Base-by-base conservation (phyloP, 805 yeast species). In the Schizosaccharomyces lindneri region DNA sequence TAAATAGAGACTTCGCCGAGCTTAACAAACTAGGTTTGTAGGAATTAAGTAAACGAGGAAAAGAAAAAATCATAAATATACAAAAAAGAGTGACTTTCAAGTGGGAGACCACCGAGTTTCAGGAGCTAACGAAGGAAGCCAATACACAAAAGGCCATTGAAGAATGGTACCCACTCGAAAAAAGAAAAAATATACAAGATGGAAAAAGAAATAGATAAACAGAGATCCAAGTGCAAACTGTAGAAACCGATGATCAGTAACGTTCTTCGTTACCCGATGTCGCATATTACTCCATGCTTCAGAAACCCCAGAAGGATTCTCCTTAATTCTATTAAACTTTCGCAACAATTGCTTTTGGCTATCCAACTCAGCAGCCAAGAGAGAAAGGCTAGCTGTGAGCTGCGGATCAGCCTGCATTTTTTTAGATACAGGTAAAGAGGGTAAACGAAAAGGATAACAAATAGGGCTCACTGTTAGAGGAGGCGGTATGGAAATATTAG, bases 121-220 rank as follows among this genome's bases (percentile, higher is more conserved):
- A 31, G 31, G 31, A 13, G 27, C 31, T 5, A 31, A 24, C 27
- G 43, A 41, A 5, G 55, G 55, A 15, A 21, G 31, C 55, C 32
- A 27, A 60, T 21, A 57, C 36, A 61, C 62, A 62, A 60, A 43
- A 60, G 43, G 43, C 57, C 57, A 51, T 24, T 51, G 31, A 1
- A 24, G n/a, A 51, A 51, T 24, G 11, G 36, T 21, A 24, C 36
- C 57, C 4, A 51, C 36, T 24, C 27, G 31, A 27, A 51, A 51
- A n/a, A 51, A 24, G 36, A 51, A 51, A 29, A 51, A 29, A 29
- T 29, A 51, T 24, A 51, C 21, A 24, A 24, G 13, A 51, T 51
- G 36, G 7, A 51, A 24, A 9, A 21, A 21, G 17, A 51, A 7
- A 13, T 27, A n/a, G 17, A 51, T 17, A 7, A 51, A 27, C 13